Evolutionary conservation across 139 green algal genomes (phyloP).

Genomic region (Auxenochlorella protothecoides): DNA sequence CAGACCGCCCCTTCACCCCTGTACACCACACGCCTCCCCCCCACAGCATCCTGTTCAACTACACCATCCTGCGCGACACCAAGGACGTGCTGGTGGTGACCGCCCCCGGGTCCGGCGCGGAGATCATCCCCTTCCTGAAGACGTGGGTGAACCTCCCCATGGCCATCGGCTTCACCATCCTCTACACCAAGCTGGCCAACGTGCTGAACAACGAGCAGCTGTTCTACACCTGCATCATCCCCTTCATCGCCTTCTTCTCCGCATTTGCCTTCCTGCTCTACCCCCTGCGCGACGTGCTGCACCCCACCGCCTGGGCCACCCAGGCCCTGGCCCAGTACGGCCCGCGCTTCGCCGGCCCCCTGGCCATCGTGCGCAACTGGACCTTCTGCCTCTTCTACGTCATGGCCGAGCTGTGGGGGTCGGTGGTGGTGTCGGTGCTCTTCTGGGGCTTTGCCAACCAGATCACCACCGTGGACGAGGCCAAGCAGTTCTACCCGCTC

Average conservation of each 20-base stretch:
- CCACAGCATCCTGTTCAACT: slow-evolving; percentile 95
- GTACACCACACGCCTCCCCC: neutral
- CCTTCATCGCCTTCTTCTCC: slow-evolving; percentile 97
- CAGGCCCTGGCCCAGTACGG: slow-evolving; percentile 65
- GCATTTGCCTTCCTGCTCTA: slow-evolving; percentile 94
- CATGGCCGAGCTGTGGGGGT: slow-evolving; percentile 98
- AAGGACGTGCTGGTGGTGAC: slow-evolving; percentile 99
- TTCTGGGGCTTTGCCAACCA: slow-evolving; percentile 99
- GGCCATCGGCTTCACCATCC: slow-evolving; percentile 88
- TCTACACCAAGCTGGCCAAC: slow-evolving; percentile 93
- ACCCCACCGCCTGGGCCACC: slow-evolving; percentile 74
- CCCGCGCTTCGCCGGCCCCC: slow-evolving; percentile 79
- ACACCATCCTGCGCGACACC: slow-evolving; percentile 98
- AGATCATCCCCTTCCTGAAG: slow-evolving; percentile 99
- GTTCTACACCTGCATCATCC: slow-evolving; percentile 98
- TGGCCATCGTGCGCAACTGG: slow-evolving; percentile 98
- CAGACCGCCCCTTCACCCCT: neutral
- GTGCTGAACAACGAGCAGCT: slow-evolving; percentile 72
- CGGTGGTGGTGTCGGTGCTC: slow-evolving; percentile 96
- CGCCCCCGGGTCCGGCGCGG: slow-evolving; percentile 86
- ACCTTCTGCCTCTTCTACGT: slow-evolving; percentile 99
- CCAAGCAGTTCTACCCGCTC: slow-evolving; percentile 97
- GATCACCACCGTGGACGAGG: slow-evolving; percentile 97
- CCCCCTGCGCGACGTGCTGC: slow-evolving; percentile 78
- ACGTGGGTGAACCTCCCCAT: slow-evolving; percentile 95